phyloP scores from a whole-genome alignment of 2,329 filamentous ascomycete genomes.

The Exophiala calicioides region DNA sequence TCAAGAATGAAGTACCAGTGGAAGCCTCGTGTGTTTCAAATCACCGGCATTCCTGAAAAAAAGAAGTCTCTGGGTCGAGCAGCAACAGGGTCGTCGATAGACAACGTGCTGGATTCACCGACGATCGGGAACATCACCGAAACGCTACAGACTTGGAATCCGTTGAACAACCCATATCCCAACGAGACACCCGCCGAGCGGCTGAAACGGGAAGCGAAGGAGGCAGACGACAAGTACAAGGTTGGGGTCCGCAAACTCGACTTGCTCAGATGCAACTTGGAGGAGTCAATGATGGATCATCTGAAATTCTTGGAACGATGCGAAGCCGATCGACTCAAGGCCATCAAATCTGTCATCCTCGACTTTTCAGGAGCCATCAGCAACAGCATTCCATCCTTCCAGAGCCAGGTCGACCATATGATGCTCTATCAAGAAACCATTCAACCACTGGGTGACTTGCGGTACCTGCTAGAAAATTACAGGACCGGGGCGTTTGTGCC shows the following conservation, averaged over 20 bases:
- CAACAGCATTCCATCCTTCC: slow-evolving; percentile 94
- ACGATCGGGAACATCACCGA: slow-evolving; percentile 81
- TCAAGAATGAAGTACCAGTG: slow-evolving; percentile 98
- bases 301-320: slow-evolving; percentile 96
- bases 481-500: slow-evolving; percentile 90
- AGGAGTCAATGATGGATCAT: slow-evolving; percentile 90
- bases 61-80: slow-evolving; percentile 72
- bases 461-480: slow-evolving; percentile 96
- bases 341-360: slow-evolving; percentile 95
- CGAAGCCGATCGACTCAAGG: slow-evolving; percentile 92
- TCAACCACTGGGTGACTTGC: slow-evolving; percentile 84
- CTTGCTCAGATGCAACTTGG: slow-evolving; percentile 86
- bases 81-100: slow-evolving; percentile 65
- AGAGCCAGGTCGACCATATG: slow-evolving; percentile 97
- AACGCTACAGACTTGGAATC: slow-evolving; percentile 89
- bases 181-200: slow-evolving; percentile 89
- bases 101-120: slow-evolving; percentile 69
- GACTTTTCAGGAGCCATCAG: slow-evolving; percentile 97
- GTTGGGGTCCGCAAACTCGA: slow-evolving; percentile 81
- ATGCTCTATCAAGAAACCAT: slow-evolving; percentile 98
- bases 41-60: slow-evolving; percentile 86
- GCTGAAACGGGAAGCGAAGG: slow-evolving; percentile 81
- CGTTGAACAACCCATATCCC: slow-evolving; percentile 83
- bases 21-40: slow-evolving; percentile 86
- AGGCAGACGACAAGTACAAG: slow-evolving; percentile 94